These are phyloP conservation scores for Cladophialophora yegresii DNA, from an alignment of 2,329 filamentous ascomycete genomes.

Conservation along the genomic window DNA sequence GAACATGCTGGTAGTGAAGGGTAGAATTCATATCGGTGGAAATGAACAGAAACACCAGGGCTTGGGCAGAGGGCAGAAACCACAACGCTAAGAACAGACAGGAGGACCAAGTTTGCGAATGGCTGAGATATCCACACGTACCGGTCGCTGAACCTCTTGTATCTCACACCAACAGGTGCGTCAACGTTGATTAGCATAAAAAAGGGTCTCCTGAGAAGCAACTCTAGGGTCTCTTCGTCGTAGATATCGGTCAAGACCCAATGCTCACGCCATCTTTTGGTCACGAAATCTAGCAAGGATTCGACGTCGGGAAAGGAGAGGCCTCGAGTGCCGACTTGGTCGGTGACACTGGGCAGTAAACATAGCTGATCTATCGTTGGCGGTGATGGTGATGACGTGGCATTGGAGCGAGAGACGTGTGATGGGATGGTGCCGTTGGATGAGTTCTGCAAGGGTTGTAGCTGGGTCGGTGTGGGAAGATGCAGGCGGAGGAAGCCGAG, in stretches of 20 bases:
- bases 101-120: neutral
- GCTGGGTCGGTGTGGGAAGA: conserved; percentile 51
- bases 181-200: conserved; percentile 92
- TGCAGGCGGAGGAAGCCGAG: conserved; percentile 77
- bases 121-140: conserved; percentile 35
- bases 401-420: neutral
- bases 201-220: conserved; percentile 77
- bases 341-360: conserved; percentile 35
- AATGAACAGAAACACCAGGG: neutral
- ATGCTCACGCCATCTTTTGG: conserved; percentile 74
- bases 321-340: conserved; percentile 35
- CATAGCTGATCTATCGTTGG: conserved; percentile 12
- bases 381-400: conserved; percentile 20
- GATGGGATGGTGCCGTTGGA: neutral
- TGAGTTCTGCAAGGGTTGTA: conserved; percentile 31
- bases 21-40: neutral
- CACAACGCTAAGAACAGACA: too few species aligned
- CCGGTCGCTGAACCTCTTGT: conserved; percentile 71
- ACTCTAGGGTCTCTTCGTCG: conserved; percentile 71
- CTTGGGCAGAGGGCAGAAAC: neutral
- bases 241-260: conserved; percentile 87
- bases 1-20: neutral
- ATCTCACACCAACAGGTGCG: conserved; percentile 80
- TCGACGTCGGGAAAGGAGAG: conserved; percentile 53
- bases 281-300: conserved; percentile 79